Evolutionary conservation across 768 basidiomycete genomes (phyloP).

Genomic region (Leucocoprinus sp.): DNA sequence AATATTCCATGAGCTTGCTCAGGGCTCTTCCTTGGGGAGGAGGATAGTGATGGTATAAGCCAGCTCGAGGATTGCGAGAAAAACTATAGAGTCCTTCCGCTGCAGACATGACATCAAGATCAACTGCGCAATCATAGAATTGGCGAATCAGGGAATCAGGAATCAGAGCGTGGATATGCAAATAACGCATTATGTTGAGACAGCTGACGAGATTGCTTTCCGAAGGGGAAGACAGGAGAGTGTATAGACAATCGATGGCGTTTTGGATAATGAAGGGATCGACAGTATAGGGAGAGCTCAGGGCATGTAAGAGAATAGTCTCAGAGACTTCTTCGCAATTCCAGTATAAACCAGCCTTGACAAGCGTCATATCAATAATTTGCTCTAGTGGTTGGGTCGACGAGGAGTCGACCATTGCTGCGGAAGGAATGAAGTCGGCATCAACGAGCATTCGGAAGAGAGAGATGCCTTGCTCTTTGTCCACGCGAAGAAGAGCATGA

Average conservation of each 20-base stretch:
- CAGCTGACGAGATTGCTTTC: conserved; percentile 30
- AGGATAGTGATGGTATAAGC: conserved; percentile 33
- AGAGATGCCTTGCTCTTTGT: conserved; percentile 30
- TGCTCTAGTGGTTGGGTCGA: conserved; percentile 32
- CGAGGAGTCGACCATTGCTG: conserved; percentile 33
- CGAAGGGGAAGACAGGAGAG: conserved; percentile 26
- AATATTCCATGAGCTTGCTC: conserved; percentile 45
- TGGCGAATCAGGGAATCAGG: conserved; percentile 36
- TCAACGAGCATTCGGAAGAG: conserved; percentile 44
- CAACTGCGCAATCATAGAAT: conserved; percentile 36
- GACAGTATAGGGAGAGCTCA: conserved; percentile 15
- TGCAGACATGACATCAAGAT: conserved; percentile 20
- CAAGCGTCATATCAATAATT: conserved; percentile 41
- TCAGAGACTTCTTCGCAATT: conserved; percentile 39
- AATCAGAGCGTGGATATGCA: conserved; percentile 27
- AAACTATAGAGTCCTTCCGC: conserved; percentile 41
- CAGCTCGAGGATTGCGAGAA: conserved; percentile 27
- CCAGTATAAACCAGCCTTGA: conserved; percentile 48
- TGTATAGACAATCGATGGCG: conserved; percentile 35
- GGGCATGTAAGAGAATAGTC: conserved; percentile 25
- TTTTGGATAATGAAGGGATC: conserved; percentile 24
- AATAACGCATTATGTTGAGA: conserved; percentile 29
- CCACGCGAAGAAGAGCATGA: conserved; percentile 30
- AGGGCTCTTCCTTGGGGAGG: conserved; percentile 38
- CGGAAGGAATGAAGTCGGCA: conserved; percentile 34